These are phyloP conservation scores for Adansonia madagascariensis DNA, from an alignment of 441 rosid genomes.

Conservation along the genomic window DNA sequence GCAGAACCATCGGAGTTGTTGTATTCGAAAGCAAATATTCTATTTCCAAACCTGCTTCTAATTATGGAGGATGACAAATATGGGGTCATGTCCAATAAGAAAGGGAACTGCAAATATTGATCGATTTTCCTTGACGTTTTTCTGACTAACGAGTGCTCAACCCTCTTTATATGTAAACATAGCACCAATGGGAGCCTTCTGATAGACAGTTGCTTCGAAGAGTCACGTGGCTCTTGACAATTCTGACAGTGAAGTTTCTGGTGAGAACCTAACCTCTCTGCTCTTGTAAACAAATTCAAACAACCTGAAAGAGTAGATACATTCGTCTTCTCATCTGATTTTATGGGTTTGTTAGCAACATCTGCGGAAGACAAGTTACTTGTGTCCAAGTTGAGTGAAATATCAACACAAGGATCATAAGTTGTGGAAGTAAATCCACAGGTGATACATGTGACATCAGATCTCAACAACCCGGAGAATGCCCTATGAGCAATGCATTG, in stretches of 20 bases:
- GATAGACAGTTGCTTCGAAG: conserved; percentile 76
- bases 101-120: conserved; percentile 78
- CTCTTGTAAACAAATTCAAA: conserved; percentile 76
- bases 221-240: conserved; percentile 69
- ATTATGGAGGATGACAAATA: conserved; percentile 73
- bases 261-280: conserved; percentile 78
- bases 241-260: conserved; percentile 79
- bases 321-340: conserved; percentile 44
- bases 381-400: conserved; percentile 72
- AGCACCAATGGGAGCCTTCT: conserved; percentile 76
- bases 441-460: conserved; percentile 47
- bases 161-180: conserved; percentile 75
- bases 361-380: conserved; percentile 37
- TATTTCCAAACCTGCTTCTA: conserved; percentile 69
- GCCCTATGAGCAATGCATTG: conserved; percentile 83
- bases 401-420: conserved; percentile 81
- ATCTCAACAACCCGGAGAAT: conserved; percentile 65
- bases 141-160: conserved; percentile 68
- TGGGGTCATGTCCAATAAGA: conserved; percentile 73
- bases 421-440: conserved; percentile 89
- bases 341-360: conserved; percentile 43
- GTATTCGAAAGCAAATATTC: conserved; percentile 58
- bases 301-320: conserved; percentile 70
- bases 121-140: conserved; percentile 67
- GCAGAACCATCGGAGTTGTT: conserved; percentile 55